Percentiles rank a stretch among this genome's conserved stretches.
These are phyloP conservation scores for Naumovozyma castellii DNA, from an alignment of 805 yeast genomes.

Conservation along the genomic window DNA sequence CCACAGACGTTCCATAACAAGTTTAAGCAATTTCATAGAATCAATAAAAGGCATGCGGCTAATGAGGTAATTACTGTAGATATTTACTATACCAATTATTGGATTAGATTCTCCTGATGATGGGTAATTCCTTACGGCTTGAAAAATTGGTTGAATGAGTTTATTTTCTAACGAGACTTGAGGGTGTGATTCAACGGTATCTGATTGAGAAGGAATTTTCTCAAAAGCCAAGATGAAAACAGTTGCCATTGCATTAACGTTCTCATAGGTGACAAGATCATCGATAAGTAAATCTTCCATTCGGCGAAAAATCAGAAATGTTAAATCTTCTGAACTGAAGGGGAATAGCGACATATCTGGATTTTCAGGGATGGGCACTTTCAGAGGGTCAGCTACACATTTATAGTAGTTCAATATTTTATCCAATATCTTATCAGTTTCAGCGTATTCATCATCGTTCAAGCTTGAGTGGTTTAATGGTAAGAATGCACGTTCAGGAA, in stretches of 20 bases:
- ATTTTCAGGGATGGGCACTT: slow-evolving; percentile 5
- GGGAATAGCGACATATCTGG: slow-evolving; percentile 28
- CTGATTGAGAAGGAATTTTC: slow-evolving; percentile 35
- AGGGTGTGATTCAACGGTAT: slow-evolving; percentile 8
- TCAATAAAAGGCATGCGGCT: slow-evolving; percentile 20
- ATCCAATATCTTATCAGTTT: slow-evolving; percentile 16
- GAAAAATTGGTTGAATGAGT: slow-evolving; percentile 25
- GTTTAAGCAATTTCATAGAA: slow-evolving; percentile 16
- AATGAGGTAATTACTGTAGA: slow-evolving; percentile 26
- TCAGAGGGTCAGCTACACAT: slow-evolving; percentile 12
- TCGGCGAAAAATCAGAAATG: slow-evolving; percentile 32
- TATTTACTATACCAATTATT: slow-evolving; percentile 24
- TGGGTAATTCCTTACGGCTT: slow-evolving; percentile 6
- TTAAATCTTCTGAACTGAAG: slow-evolving; percentile 34
- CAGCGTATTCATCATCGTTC: slow-evolving; percentile 7
- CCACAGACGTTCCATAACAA: slow-evolving; percentile 43
- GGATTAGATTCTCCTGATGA: slow-evolving; percentile 6
- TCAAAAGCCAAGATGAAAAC: slow-evolving; percentile 33
- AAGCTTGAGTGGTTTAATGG: slow-evolving; percentile 39
- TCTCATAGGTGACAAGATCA: slow-evolving; percentile 13
- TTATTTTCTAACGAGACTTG: slow-evolving; percentile 29
- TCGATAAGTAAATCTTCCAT: slow-evolving; percentile 22
- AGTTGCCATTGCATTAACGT: slow-evolving; percentile 29
- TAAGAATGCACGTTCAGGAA: slow-evolving; percentile 56
- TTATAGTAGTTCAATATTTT: slow-evolving; percentile 31